phyloP scores from a whole-genome alignment of 2,329 filamentous ascomycete species.

The Aspergillus sp. region DNA sequence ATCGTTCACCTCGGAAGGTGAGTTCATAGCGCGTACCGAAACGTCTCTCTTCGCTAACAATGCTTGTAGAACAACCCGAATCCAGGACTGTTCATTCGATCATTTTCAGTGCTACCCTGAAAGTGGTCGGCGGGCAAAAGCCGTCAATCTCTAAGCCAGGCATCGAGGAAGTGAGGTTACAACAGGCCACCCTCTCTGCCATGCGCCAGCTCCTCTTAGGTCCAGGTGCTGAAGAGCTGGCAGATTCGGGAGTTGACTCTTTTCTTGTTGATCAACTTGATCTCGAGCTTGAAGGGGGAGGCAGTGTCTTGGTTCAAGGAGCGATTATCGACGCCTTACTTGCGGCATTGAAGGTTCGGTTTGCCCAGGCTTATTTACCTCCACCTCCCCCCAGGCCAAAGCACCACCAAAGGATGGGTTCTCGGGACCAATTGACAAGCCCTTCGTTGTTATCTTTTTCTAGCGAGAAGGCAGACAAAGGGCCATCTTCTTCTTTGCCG shows the following conservation, averaged over 20 bases:
- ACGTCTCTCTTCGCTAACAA: constrained; percentile 1
- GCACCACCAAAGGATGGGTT: constrained; percentile 27
- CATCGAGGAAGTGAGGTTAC: constrained; percentile 56
- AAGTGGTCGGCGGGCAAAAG: constrained; percentile 18
- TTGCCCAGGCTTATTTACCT: constrained; percentile 30
- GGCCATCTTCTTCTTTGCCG: constrained; percentile 25
- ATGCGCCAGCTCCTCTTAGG: constrained; percentile 44
- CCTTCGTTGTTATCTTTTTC: constrained; percentile 39
- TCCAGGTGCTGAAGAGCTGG: constrained; percentile 30
- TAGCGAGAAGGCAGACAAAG: constrained; percentile 38
- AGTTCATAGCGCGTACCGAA: neutral
- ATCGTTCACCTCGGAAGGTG: constrained; percentile 44
- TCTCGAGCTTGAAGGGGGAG: constrained; percentile 47
- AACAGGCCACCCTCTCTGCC: constrained; percentile 61
- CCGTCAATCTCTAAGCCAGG: constrained; percentile 25
- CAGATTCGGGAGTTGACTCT: constrained; percentile 54
- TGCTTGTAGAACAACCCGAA: constrained; percentile 17
- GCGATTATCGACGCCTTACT: constrained; percentile 71
- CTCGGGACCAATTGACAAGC: constrained; percentile 34
- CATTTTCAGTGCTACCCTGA: constrained; percentile 25
- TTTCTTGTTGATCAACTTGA: constrained; percentile 61
- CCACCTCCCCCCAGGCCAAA: constrained; percentile 21
- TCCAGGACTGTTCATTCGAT: constrained; percentile 25
- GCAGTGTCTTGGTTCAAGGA: constrained; percentile 65
- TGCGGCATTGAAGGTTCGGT: constrained; percentile 59